Base-by-base conservation (phyloP, 768 basidiomycete species). In the Lentinula raphanica region DNA sequence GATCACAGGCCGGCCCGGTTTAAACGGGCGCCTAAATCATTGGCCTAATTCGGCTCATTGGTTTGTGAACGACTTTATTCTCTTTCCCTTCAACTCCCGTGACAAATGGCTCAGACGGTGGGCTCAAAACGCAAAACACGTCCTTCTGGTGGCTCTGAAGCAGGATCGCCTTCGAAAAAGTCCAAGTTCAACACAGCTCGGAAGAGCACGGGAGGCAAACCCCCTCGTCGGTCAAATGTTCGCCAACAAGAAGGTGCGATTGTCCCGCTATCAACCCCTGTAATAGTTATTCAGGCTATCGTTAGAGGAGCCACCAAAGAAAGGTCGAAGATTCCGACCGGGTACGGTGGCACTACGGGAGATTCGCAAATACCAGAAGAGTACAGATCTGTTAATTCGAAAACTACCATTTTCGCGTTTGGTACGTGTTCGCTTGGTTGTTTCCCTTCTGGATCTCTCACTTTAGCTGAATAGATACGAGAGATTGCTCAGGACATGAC, bases 321-420 rank as follows among this genome's bases (percentile, higher is more conserved):
- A 77, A 80, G 83, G 77, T 67, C 79, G 73, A 66, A 79, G 94
- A n/a, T 98, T 82, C 73, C 82, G 92, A 60, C 94, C 94, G 0
- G 94, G 94, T 8, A 95, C 92, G 3, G 84, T 90, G 58, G 94
- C 94, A 32, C 75, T 98, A 61, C 83, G 89, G 44, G 94, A 98
- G 75, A 96, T 98, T 53, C 82, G 95, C 65, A 92, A 89, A 69
- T 98, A 97, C 71, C 94, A 98, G 70, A 92, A 91, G 70, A 89
- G 86, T 64, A 97, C 94, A 6, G 94, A 95, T 67, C 76, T 97
- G 42, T 76, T 98, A 60, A 74, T 98, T 58, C 82, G 84, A 62
- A 96, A 90, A 70, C 80, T 97, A 42, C 94, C 94, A 0, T 98
- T 98, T 69, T 90, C 92, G 48, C 90, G 94, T 64, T 77, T 97